phyloP scores from a whole-genome alignment of 768 basidiomycete genomes.

The Auricularia sp. region DNA sequence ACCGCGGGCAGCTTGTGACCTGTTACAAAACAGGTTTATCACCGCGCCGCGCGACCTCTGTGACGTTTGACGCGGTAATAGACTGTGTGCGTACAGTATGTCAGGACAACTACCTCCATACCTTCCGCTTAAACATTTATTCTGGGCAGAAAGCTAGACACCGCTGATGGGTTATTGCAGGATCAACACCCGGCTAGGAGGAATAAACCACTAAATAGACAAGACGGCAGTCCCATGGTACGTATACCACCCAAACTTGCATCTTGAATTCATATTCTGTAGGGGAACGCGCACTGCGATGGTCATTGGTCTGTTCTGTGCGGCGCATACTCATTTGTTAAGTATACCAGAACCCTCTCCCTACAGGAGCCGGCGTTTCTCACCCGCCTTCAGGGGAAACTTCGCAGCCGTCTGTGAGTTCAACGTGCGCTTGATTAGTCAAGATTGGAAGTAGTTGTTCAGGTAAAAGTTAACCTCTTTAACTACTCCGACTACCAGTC shows the following conservation, averaged over 20 bases:
- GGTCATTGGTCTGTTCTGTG: neutral
- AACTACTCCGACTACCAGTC: no score
- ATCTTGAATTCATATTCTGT: neutral
- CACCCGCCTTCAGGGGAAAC: conserved; percentile 44
- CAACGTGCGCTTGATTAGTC: conserved; percentile 7
- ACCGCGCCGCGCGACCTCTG: no score
- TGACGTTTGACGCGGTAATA: no score
- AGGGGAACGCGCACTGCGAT: neutral
- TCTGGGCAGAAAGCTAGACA: neutral
- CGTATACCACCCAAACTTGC: neutral
- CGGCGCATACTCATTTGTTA: neutral
- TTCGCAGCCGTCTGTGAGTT: conserved; percentile 44
- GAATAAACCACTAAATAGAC: neutral
- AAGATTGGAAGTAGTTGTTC: no score
- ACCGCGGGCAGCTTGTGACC: no score
- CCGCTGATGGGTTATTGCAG: neutral
- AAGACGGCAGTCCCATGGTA: neutral
- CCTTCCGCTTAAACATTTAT: conserved; percentile 37
- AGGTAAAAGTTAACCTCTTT: no score
- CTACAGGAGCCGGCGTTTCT: conserved; percentile 32
- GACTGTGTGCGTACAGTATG: no score
- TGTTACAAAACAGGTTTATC: no score
- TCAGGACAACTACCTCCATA: conserved; percentile 45
- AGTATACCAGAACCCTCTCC: neutral
- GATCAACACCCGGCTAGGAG: neutral